Conservation (phyloP, 176 grass and related monocot genomes). For the Dactylis glomerata region DNA sequence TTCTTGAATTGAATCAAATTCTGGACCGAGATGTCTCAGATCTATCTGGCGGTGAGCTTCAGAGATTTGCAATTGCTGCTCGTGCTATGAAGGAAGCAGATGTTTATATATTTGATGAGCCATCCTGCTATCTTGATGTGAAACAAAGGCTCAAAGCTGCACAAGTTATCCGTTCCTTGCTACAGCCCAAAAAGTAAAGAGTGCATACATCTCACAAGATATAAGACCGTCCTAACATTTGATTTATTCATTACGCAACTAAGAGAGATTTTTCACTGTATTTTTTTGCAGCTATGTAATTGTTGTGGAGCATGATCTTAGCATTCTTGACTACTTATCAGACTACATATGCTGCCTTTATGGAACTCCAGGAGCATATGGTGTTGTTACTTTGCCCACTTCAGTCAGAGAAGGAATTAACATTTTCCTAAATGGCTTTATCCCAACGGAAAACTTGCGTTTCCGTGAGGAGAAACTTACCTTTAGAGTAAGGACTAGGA, state of each 20-base stretch:
- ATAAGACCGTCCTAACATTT: conserved; percentile 7
- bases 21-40: conserved; percentile 63
- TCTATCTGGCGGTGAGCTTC: conserved; percentile 80
- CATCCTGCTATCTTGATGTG: conserved; percentile 89
- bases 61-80: conserved; percentile 88
- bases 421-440: conserved; percentile 71
- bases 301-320: conserved; percentile 73
- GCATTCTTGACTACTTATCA: conserved; percentile 68
- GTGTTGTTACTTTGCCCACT: conserved; percentile 73
- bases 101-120: conserved; percentile 91
- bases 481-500: conserved; percentile 53
- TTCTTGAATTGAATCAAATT: conserved; percentile 67
- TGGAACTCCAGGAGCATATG: conserved; percentile 69
- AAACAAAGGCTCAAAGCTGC: conserved; percentile 91
- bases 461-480: conserved; percentile 78
- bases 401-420: conserved; percentile 89
- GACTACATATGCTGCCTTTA: conserved; percentile 86
- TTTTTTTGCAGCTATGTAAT: conserved; percentile 65
- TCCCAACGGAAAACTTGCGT: conserved; percentile 72
- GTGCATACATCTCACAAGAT: conserved; percentile 7
- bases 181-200: conserved; percentile 62
- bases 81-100: conserved; percentile 73
- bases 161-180: conserved; percentile 69
- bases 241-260: background rate
- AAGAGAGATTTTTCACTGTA: background rate